Evolutionary conservation across 495 filamentous ascomycete genomes (phyloP).

Genomic region (Xylaria curta): DNA sequence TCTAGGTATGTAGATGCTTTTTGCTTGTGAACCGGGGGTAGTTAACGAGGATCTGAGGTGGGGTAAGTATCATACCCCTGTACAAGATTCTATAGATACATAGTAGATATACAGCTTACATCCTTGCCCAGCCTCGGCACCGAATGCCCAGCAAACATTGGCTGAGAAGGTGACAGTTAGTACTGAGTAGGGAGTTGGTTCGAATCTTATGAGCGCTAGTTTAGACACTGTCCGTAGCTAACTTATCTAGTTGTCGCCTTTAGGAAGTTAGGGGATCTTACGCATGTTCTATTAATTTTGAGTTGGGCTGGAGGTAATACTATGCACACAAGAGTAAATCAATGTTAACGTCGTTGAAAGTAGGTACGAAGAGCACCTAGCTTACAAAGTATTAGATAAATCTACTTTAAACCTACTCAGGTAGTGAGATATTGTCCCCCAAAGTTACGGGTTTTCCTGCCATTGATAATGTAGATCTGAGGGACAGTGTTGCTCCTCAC

Average conservation of each 20-base stretch:
- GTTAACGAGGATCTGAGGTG: neutral
- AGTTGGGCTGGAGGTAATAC: neutral
- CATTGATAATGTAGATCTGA: no score
- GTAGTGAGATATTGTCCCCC: neutral
- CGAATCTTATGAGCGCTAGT: neutral
- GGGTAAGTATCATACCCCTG: neutral
- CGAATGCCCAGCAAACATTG: neutral
- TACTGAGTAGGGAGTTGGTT: neutral
- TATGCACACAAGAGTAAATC: neutral
- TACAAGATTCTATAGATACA: neutral
- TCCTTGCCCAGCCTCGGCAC: neutral
- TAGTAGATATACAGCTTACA: neutral
- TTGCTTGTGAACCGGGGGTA: neutral
- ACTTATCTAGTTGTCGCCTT: neutral
- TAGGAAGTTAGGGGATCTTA: neutral
- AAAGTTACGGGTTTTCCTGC: no score
- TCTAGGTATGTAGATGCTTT: neutral
- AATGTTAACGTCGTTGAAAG: no score
- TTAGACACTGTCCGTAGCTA: neutral
- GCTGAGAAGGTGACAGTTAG: neutral
- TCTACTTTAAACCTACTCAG: no score
- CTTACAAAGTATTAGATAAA: neutral
- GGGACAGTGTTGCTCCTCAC: no score
- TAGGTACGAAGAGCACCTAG: neutral
- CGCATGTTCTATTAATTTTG: neutral